These are phyloP conservation scores for Lentinula raphanica DNA, from an alignment of 768 basidiomycete genomes.

Conservation along the genomic window DNA sequence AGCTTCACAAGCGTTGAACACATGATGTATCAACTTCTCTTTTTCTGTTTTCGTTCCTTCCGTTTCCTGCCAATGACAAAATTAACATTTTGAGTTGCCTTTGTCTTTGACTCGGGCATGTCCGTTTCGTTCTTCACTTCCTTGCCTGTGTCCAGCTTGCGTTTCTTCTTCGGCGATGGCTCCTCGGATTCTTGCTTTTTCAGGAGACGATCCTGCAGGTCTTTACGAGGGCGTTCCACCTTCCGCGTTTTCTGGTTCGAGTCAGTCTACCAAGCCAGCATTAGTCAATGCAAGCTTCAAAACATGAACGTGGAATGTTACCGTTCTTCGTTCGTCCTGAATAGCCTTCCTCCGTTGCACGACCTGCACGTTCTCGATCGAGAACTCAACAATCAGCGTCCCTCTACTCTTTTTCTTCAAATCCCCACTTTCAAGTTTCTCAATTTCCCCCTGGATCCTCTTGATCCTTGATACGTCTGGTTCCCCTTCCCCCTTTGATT, in stretches of 20 bases:
- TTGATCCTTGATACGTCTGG: slow-evolving; percentile 49
- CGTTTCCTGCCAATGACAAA: slow-evolving; percentile 78
- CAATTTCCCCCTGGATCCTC: slow-evolving; percentile 53
- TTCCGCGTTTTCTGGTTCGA: slow-evolving; percentile 8
- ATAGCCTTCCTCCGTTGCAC: slow-evolving; percentile 67
- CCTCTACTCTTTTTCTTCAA: slow-evolving; percentile 31
- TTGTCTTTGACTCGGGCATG: slow-evolving; percentile 11
- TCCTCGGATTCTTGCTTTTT: slow-evolving; percentile 1
- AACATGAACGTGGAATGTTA: slow-evolving; percentile 7
- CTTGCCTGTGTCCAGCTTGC: slow-evolving; percentile 23
- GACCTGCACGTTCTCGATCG: slow-evolving; percentile 91
- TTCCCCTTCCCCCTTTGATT: slow-evolving; percentile 15
- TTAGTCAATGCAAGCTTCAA: no score
- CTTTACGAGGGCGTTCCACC: not conserved
- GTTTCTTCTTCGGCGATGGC: slow-evolving; percentile 29
- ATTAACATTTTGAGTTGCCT: slow-evolving; percentile 46
- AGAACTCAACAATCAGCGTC: slow-evolving; percentile 86
- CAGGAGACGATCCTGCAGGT: no score
- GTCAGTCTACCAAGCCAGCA: not conserved
- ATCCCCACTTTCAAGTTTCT: slow-evolving; percentile 26
- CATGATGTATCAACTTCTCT: no score
- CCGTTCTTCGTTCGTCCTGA: slow-evolving; percentile 31
- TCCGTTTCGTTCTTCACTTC: slow-evolving; percentile 13
- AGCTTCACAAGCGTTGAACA: no score
- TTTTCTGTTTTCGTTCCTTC: slow-evolving; percentile 50